Evolutionary conservation across 805 yeast genomes (phyloP), one percentile per base, ranked within the genome.

Genomic region (Teunomyces atbi): DNA sequence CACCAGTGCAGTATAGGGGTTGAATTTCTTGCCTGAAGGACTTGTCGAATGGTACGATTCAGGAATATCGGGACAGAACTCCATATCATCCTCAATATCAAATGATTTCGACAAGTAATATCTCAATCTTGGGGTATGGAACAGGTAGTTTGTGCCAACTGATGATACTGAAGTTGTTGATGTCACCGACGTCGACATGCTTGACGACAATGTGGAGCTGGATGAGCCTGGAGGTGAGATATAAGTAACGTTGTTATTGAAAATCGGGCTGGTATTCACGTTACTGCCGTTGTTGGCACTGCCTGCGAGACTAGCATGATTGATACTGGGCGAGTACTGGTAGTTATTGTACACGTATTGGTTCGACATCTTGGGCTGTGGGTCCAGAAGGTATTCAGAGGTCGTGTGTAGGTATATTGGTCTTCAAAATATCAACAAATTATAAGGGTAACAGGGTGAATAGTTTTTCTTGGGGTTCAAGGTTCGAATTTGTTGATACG

Each of bases 1-100:
- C 19, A 82, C 75, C 38, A 78, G 66, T 1, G 87, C 82, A 2
- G 86, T 82, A 59, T 83, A 82, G 4, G 89, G 88, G 59, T 83
- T 83, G 66, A 82, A 83, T 60, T 76, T 81, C 57, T 75, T 77
- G 49, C 65, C 58, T 15, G 62, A 57, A 12, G 74, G 72, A 46
- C 69, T 62, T 10, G 50, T 47, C 10, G 50, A 52, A 35, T 53
- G 48, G 32, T 42, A 46, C 26, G 47, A 49, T 18, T 73, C 76
- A 7, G 75, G 74, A 30, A 78, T 79, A 39, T 79, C 84, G 1
- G 86, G 86, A 54, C 86, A 81, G 51, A 81, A 81, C 59, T 81
- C 85, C 55, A 81, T 58, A 59, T 81, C 86, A 56, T 81, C 86
- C 55, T 81, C 86, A 6, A 74, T 54, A 48, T 81, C 86, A 62